Percentiles rank a stretch among this genome's conserved stretches.
Conservation (phyloP, 257 asterid species). For the Striga asiatica region DNA sequence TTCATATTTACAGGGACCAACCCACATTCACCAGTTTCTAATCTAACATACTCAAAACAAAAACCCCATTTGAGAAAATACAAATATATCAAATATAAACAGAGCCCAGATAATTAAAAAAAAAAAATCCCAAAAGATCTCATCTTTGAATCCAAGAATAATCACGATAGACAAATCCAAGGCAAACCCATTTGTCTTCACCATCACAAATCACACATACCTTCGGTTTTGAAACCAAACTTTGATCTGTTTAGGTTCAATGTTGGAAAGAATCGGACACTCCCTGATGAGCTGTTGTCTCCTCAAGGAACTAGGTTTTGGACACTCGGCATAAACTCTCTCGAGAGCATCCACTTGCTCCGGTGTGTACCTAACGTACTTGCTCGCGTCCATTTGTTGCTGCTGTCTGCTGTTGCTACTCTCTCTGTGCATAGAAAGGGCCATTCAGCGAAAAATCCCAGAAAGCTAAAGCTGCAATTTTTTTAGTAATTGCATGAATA, state of each 20-base stretch:
- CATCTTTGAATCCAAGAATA: background rate
- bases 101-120: background rate
- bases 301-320: conserved; percentile 86
- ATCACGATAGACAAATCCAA: background rate
- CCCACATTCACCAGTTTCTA: no score
- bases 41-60: background rate
- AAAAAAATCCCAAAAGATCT: background rate
- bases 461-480: background rate
- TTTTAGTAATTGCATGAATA: conserved; percentile 46
- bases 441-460: conserved; percentile 24
- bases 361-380: conserved; percentile 93
- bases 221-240: conserved; percentile 99
- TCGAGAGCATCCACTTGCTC: conserved; percentile 97
- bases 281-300: conserved; percentile 93
- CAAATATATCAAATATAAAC: background rate
- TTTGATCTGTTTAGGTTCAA: conserved; percentile 97
- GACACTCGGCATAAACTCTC: conserved; percentile 84
- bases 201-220: conserved; percentile 19
- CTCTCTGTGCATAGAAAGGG: conserved; percentile 51
- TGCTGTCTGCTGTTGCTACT: conserved; percentile 38
- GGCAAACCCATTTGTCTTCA: background rate
- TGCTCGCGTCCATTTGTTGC: conserved; percentile 74
- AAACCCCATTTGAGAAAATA: background rate
- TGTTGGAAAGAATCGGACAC: conserved; percentile 72
- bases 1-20: conserved; percentile 3